A percentile compares a stretch with the other conserved stretches of the same genome.
Evolutionary conservation across 345 rosid genomes (phyloP).

Genomic region (Cardiospermum halicacabum): DNA sequence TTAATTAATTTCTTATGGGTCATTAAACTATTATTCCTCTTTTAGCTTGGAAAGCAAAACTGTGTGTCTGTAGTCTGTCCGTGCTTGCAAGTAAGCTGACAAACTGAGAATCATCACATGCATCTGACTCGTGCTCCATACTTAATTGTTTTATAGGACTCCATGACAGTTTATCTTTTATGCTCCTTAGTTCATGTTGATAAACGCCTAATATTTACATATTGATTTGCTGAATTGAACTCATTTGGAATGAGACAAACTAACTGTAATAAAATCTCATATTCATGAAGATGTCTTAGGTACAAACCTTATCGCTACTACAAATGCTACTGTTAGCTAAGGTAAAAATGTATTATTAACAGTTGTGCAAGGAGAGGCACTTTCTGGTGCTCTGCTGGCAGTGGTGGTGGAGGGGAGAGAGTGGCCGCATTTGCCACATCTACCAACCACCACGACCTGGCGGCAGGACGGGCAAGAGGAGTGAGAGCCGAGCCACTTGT

Average conservation of each 20-base stretch:
- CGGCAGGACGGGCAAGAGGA: constrained; percentile 75
- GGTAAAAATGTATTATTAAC: constrained; percentile 25
- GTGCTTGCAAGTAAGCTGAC: no score
- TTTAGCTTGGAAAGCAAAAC: not conserved
- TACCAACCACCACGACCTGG: constrained; percentile 36
- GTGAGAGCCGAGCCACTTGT: constrained; percentile 55
- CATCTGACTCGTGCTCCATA: not conserved
- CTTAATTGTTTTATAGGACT: no score
- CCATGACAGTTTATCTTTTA: no score
- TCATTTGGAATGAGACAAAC: not conserved
- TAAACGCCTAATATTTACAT: not conserved
- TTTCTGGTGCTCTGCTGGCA: not conserved
- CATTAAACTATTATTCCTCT: not conserved
- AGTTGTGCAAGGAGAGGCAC: constrained; percentile 5
- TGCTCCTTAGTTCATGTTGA: not conserved
- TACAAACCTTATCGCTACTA: no score
- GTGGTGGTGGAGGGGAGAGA: not conserved
- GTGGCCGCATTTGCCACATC: constrained; percentile 36
- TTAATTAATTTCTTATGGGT: no score
- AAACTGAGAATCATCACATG: not conserved
- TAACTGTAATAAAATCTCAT: no score
- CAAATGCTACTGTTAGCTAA: constrained; percentile 1
- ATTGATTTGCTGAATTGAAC: not conserved
- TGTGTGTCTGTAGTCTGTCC: not conserved
- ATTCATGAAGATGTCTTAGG: no score